These are phyloP conservation scores for Excoecaria agallocha DNA, from an alignment of 345 rosid genomes.

Conservation along the genomic window DNA sequence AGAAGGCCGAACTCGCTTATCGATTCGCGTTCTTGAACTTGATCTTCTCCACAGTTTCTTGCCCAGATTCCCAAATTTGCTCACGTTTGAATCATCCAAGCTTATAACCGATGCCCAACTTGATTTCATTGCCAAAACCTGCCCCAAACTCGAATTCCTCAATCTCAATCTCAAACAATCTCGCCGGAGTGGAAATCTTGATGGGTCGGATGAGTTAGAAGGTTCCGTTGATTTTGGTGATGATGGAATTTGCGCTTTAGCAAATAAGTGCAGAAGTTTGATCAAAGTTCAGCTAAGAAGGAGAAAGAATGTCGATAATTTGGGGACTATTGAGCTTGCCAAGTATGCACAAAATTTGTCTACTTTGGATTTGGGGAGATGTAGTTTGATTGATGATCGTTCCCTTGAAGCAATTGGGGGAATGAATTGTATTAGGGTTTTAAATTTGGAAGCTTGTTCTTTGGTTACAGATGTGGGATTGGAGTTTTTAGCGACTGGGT, in stretches of 20 bases:
- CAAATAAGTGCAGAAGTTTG: constrained; percentile 31
- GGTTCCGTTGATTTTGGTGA: constrained; percentile 29
- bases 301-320: constrained; percentile 33
- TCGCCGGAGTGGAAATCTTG: neutral
- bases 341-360: constrained; percentile 26
- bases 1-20: constrained; percentile 36
- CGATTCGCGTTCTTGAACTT: constrained; percentile 39
- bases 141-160: constrained; percentile 33
- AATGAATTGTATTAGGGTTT: constrained; percentile 20
- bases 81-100: constrained; percentile 16
- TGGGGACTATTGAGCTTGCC: constrained; percentile 31
- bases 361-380: constrained; percentile 40
- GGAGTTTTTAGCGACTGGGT: constrained; percentile 34
- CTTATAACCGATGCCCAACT: constrained; percentile 29
- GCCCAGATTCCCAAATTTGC: constrained; percentile 49
- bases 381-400: constrained; percentile 37
- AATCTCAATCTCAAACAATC: constrained; percentile 27
- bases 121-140: constrained; percentile 33
- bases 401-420: constrained; percentile 31
- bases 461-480: constrained; percentile 39
- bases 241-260: constrained; percentile 31
- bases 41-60: constrained; percentile 31
- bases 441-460: constrained; percentile 41
- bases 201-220: neutral
- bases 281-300: constrained; percentile 30